phyloP scores from a whole-genome alignment of 768 basidiomycete species.

The Kondoa malvinella region DNA sequence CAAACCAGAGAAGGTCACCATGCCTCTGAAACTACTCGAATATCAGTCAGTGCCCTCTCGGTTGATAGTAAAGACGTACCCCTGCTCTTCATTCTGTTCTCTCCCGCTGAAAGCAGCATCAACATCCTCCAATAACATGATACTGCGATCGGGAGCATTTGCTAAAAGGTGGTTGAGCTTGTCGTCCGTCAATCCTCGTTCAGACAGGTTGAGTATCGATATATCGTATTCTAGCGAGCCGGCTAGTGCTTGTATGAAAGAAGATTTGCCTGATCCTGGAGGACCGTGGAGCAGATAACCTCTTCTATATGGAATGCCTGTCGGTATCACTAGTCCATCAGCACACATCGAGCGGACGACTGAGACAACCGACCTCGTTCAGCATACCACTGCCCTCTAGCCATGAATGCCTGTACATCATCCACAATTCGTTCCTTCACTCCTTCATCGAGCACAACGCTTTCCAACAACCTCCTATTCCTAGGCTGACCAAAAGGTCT shows the following conservation, averaged over 20 bases:
- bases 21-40: conserved; percentile 25
- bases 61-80: conserved; percentile 40
- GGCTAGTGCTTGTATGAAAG: conserved; percentile 93
- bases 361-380: conserved; percentile 52
- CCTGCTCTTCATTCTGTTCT: conserved; percentile 75
- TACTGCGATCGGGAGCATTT: conserved; percentile 77
- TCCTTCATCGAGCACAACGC: conserved; percentile 70
- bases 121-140: conserved; percentile 91
- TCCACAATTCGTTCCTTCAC: conserved; percentile 65
- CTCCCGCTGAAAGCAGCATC: conserved; percentile 94
- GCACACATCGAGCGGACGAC: not conserved
- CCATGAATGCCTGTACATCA: conserved; percentile 67
- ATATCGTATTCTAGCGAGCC: conserved; percentile 87
- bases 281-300: conserved; percentile 92
- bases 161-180: conserved; percentile 84
- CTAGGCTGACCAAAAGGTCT: conserved; percentile 83
- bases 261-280: conserved; percentile 94
- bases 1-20: conserved; percentile 93
- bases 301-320: conserved; percentile 90
- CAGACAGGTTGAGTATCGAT: conserved; percentile 83
- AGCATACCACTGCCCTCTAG: conserved; percentile 79
- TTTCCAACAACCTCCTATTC: conserved; percentile 63
- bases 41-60: not conserved
- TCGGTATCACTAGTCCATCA: not conserved
- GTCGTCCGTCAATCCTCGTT: conserved; percentile 89